These are phyloP conservation scores for Penicillium corylophilum DNA, from an alignment of 2,329 filamentous ascomycete genomes.

Conservation along the genomic window DNA sequence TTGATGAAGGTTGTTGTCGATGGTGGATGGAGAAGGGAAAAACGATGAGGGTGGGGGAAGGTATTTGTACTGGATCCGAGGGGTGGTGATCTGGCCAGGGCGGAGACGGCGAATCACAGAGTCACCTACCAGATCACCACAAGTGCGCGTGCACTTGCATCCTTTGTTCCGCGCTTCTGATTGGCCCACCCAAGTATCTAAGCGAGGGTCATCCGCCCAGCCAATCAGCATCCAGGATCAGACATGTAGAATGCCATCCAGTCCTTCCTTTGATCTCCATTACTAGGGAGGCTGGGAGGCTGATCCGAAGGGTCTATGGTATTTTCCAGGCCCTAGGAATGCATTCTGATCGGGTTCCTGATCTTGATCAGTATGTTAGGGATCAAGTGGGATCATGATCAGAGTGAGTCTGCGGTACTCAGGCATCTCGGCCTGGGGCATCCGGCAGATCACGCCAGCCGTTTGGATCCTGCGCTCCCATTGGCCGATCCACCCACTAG, in stretches of 20 bases:
- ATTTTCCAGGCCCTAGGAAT: conserved; percentile 16
- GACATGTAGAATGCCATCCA: conserved; percentile 28
- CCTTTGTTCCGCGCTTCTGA: conserved; percentile 24
- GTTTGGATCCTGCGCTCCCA: conserved; percentile 32
- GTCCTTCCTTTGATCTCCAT: conserved; percentile 37
- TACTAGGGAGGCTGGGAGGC: conserved; percentile 18
- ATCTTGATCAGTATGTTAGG: conserved; percentile 17
- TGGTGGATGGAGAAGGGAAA: conserved; percentile 37
- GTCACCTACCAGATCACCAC: conserved; percentile 15
- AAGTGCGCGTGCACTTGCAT: conserved; percentile 30
- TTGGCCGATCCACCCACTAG: conserved; percentile 36
- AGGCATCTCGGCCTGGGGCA: conserved; percentile 22
- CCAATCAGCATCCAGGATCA: conserved; percentile 44
- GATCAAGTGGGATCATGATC: conserved; percentile 25
- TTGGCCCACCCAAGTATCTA: conserved; percentile 27
- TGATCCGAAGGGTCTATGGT: conserved; percentile 17
- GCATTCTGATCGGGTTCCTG: conserved; percentile 11
- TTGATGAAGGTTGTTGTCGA: conserved; percentile 30
- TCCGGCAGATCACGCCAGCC: conserved; percentile 30
- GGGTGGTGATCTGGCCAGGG: conserved; percentile 36
- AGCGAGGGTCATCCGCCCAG: conserved; percentile 30
- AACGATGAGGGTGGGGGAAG: conserved; percentile 39
- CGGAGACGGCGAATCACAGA: conserved; percentile 18
- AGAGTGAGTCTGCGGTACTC: conserved; percentile 26
- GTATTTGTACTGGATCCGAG: conserved; percentile 42